These are phyloP conservation scores for Malassezia sympodialis DNA, from an alignment of 1,284 basidiomycete genomes.

Conservation along the genomic window DNA sequence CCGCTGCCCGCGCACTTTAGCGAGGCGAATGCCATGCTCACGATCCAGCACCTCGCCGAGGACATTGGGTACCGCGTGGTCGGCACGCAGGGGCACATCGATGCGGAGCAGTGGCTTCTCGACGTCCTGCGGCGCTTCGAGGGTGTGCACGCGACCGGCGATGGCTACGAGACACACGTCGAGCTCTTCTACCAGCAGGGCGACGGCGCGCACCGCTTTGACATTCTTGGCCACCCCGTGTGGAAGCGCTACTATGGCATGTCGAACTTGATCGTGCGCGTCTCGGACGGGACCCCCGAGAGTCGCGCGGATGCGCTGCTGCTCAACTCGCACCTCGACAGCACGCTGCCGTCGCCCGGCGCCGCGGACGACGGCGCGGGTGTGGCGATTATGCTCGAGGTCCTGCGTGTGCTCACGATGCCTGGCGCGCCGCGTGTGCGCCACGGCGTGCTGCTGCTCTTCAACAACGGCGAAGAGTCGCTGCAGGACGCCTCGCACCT, in stretches of 20 bases:
- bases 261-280: slow-evolving; percentile 75
- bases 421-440: slow-evolving; percentile 65
- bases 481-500: slow-evolving; percentile 79
- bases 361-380: slow-evolving; percentile 61
- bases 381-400: slow-evolving; percentile 83
- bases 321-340: slow-evolving; percentile 73
- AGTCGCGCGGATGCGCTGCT: slow-evolving; percentile 57
- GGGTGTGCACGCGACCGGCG: slow-evolving; percentile 47
- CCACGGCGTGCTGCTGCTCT: slow-evolving; percentile 77
- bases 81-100: slow-evolving; percentile 76
- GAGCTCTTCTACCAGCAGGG: slow-evolving; percentile 45
- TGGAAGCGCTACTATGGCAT: slow-evolving; percentile 84
- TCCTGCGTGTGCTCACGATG: slow-evolving; percentile 57
- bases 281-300: slow-evolving; percentile 67
- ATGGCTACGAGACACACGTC: slow-evolving; percentile 30
- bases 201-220: slow-evolving; percentile 43
- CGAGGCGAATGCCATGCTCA: slow-evolving; percentile 34
- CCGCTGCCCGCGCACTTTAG: slow-evolving; percentile 27
- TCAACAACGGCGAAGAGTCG: slow-evolving; percentile 86
- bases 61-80: slow-evolving; percentile 84
- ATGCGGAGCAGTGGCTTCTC: slow-evolving; percentile 74
- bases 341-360: slow-evolving; percentile 53
- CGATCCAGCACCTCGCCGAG: slow-evolving; percentile 52
- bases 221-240: slow-evolving; percentile 55
- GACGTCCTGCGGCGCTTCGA: slow-evolving; percentile 56